These are phyloP conservation scores for Colletotrichum eremochloae DNA, from an alignment of 2,329 filamentous ascomycete species.

Conservation along the genomic window DNA sequence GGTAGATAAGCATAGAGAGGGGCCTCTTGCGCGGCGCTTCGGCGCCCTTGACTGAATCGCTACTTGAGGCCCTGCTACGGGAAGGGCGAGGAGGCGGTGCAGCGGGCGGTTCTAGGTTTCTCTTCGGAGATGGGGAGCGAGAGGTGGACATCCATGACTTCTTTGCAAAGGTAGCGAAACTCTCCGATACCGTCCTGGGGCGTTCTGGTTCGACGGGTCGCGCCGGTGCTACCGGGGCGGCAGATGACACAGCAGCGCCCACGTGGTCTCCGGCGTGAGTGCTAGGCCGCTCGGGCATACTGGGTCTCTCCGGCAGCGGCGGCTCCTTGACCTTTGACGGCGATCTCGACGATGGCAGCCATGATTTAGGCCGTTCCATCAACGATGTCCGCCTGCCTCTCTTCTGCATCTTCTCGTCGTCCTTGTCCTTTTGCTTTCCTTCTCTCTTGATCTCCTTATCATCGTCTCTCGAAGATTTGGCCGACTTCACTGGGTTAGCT, in stretches of 20 bases:
- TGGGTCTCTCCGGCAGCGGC: slow-evolving; percentile 46
- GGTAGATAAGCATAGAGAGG: slow-evolving; percentile 45
- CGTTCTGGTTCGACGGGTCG: slow-evolving; percentile 50
- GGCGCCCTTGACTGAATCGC: slow-evolving; percentile 45
- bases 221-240: slow-evolving; percentile 31
- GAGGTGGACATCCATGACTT: slow-evolving; percentile 66
- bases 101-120: slow-evolving; percentile 46
- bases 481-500: slow-evolving; percentile 22
- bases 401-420: slow-evolving; percentile 30
- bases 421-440: slow-evolving; percentile 38
- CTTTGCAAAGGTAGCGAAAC: slow-evolving; percentile 64
- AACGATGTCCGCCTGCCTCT: slow-evolving; percentile 59
- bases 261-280: slow-evolving; percentile 40
- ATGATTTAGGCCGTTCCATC: slow-evolving; percentile 64
- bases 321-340: slow-evolving; percentile 53
- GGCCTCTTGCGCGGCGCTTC: slow-evolving; percentile 51
- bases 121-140: slow-evolving; percentile 62
- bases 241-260: slow-evolving; percentile 29
- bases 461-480: slow-evolving; percentile 29
- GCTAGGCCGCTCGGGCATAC: slow-evolving; percentile 41
- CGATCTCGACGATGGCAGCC: slow-evolving; percentile 64
- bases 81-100: slow-evolving; percentile 43
- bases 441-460: slow-evolving; percentile 36
- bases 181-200: slow-evolving; percentile 57
- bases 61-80: slow-evolving; percentile 31